Base-by-base conservation (phyloP, 1,284 basidiomycete genomes). In the Cronartium ribicola region DNA sequence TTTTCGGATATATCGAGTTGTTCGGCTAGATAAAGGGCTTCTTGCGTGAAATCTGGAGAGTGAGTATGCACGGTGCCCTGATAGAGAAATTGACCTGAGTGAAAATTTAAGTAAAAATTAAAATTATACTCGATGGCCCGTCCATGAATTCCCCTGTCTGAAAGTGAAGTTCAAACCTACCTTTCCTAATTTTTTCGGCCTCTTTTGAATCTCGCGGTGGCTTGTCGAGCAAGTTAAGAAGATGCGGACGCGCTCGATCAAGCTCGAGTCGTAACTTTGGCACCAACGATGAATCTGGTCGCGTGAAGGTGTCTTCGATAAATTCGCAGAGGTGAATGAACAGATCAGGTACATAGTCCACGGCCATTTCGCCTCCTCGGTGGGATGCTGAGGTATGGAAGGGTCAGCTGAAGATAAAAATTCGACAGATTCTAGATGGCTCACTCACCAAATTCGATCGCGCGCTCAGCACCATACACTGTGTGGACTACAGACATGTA, bases 1-100 rank as follows among this genome's bases (percentile, higher is more conserved):
- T 67, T 74, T 63, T 74, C 71, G 8, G 71, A 74, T 6, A 74
- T 39, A n/a, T 74, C 65, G 22, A 74, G 71, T 48, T 74, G 71
- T 55, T 74, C 71, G 44, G 71, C 55, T 36, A 74, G 55, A 67
- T 74, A 74, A 41, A 74, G 65, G 13, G 71, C 71, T 64, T 74
- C 71, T 29, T 74, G 71, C 4, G 65, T 74, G 22, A 74, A 74
- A 60, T 67, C 71, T n/a, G 71, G 57, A 7, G 64, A 62, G 22
- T 67, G 65, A 20, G 41, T 67, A 41, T 67, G 71, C 11, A 61
- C 40, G 55, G 65, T 62, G 37, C 57, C 71, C 60, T 74, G 64
- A 55, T 74, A 74, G 17, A 74, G 37, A 36, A 74, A 67, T 41
- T 66, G 57, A 37, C 71, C 71, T 74, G 55, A 10, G 22, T 46